These are phyloP conservation scores for Mucor mucedo DNA, from an alignment of 371 early-diverging fungal species.

Conservation along the genomic window DNA sequence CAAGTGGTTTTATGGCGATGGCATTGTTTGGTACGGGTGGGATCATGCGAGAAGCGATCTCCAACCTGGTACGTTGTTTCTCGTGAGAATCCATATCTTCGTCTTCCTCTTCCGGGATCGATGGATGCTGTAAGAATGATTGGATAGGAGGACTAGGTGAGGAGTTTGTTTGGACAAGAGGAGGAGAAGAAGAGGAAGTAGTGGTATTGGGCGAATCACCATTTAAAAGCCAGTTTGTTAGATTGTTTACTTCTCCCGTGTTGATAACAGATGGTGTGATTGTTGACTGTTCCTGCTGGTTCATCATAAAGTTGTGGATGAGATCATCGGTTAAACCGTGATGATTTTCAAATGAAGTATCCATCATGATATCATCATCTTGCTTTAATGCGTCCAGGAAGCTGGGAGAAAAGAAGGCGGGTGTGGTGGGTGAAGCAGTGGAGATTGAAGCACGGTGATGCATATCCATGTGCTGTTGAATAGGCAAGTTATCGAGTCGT, in stretches of 20 bases:
- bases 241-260: slow-evolving; percentile 11
- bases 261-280: slow-evolving; percentile 35
- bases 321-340: slow-evolving; percentile 18
- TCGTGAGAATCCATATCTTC: slow-evolving; percentile 34
- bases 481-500: slow-evolving; percentile 31
- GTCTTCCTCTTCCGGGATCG: slow-evolving; percentile 57
- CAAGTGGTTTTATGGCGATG: slow-evolving; percentile 33
- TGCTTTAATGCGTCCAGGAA: slow-evolving; percentile 66
- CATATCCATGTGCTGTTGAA: slow-evolving; percentile 8
- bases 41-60: too few species aligned
- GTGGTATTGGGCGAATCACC: slow-evolving; percentile 16
- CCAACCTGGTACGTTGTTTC: not conserved
- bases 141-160: slow-evolving; percentile 50
- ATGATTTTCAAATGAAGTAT: slow-evolving; percentile 10
- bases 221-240: slow-evolving; percentile 26
- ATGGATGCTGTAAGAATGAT: slow-evolving; percentile 38
- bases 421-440: slow-evolving; percentile 53
- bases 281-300: slow-evolving; percentile 23
- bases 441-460: slow-evolving; percentile 17
- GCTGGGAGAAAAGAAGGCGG: slow-evolving; percentile 67
- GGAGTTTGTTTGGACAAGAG: slow-evolving; percentile 29
- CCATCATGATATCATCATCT: slow-evolving; percentile 40
- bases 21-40: slow-evolving; percentile 11
- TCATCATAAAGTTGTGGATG: slow-evolving; percentile 23
- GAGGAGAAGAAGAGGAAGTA: slow-evolving; percentile 24